These are phyloP conservation scores for Lentinula novae-zelandiae DNA, from an alignment of 1,284 basidiomycete genomes.

Conservation along the genomic window DNA sequence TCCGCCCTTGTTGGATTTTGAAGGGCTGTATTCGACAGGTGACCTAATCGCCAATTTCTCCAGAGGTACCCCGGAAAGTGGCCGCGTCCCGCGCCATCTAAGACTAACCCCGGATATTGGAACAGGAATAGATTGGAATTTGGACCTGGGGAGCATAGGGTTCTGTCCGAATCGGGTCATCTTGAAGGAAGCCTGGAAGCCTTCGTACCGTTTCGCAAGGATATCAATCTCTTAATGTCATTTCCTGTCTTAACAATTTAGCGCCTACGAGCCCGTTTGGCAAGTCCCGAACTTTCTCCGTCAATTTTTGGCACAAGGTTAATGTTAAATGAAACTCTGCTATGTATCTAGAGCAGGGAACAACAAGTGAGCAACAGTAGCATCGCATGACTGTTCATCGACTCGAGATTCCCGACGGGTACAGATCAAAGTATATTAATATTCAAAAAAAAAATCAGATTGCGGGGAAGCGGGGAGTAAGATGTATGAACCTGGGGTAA, in stretches of 20 bases:
- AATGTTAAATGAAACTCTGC: not conserved
- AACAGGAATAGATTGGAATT: not conserved
- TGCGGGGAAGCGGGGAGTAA: too few relatives aligned
- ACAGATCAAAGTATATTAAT: not conserved
- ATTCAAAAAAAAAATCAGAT: not conserved
- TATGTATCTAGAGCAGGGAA: not conserved
- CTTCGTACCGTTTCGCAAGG: not conserved
- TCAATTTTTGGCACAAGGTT: not conserved
- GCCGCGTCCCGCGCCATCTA: not conserved
- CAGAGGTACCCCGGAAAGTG: slow-evolving; percentile 37
- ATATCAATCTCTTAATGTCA: not conserved
- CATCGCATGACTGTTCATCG: too few relatives aligned
- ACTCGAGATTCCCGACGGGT: too few relatives aligned
- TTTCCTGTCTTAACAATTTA: too few relatives aligned
- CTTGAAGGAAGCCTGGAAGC: not conserved
- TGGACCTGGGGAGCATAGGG: not conserved
- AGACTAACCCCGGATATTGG: not conserved
- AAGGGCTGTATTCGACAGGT: slow-evolving; percentile 25
- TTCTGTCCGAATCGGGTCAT: not conserved
- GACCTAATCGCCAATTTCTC: slow-evolving; percentile 29
- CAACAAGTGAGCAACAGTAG: too few relatives aligned
- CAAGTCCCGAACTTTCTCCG: not conserved
- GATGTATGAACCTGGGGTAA: not conserved
- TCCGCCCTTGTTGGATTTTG: not conserved
- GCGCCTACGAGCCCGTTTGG: too few relatives aligned